These are phyloP conservation scores for Citeromyces matritensis DNA, from an alignment of 805 yeast genomes.

Conservation along the genomic window DNA sequence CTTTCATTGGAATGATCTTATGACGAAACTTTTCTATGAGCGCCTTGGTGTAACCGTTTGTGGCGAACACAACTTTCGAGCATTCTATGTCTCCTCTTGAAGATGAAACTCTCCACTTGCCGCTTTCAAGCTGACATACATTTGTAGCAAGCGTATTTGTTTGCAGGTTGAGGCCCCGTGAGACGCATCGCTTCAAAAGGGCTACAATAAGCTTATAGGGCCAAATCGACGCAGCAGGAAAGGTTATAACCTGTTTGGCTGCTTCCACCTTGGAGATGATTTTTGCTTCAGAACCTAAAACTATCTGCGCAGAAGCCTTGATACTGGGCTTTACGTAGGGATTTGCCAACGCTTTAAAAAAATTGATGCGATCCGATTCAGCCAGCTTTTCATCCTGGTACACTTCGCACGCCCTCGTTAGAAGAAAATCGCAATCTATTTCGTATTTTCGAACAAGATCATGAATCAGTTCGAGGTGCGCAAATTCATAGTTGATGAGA, in stretches of 20 bases:
- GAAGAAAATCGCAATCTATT: constrained; percentile 22
- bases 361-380: no score
- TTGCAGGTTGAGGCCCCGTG: constrained; percentile 22
- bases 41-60: constrained; percentile 13
- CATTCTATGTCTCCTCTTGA: constrained; percentile 14
- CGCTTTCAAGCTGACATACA: constrained; percentile 10
- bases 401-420: constrained; percentile 18
- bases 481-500: constrained; percentile 20
- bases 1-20: constrained; percentile 14
- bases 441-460: constrained; percentile 14
- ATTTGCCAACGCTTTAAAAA: no score
- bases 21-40: constrained; percentile 9
- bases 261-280: constrained; percentile 13
- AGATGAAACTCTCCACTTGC: constrained; percentile 17
- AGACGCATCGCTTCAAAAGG: constrained; percentile 15
- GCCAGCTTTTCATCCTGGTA: constrained; percentile 9
- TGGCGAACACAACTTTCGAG: constrained; percentile 16
- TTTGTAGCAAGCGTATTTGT: constrained; percentile 22
- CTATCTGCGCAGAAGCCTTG: constrained; percentile 7
- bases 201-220: constrained; percentile 23
- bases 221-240: constrained; percentile 27
- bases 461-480: constrained; percentile 16
- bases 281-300: constrained; percentile 15
- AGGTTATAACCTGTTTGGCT: constrained; percentile 16
- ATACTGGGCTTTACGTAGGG: no score